Conservation (phyloP, 2,329 filamentous ascomycete species). For the Clonostachys byssicola region DNA sequence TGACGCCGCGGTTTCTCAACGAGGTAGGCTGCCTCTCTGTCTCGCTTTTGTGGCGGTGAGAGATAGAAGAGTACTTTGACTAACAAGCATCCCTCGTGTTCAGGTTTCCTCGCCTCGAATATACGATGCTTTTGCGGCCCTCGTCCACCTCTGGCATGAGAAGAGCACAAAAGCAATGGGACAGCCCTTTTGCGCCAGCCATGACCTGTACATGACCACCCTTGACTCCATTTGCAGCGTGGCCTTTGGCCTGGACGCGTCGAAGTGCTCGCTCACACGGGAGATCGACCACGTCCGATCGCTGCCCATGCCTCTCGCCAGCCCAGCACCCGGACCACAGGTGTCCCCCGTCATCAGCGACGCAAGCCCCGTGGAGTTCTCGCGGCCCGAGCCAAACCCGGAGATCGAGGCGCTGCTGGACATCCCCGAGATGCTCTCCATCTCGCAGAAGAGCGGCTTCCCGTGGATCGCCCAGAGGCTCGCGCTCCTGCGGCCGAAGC, state of each 20-base stretch:
- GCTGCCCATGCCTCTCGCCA: not conserved
- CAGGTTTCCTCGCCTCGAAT: slow-evolving; percentile 22
- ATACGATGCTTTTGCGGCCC: slow-evolving; percentile 16
- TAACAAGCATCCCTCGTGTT: not conserved
- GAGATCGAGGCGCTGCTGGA: slow-evolving; percentile 14
- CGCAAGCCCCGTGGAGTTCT: slow-evolving; percentile 6
- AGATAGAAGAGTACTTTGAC: not conserved
- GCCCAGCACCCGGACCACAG: not conserved
- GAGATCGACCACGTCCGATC: slow-evolving; percentile 5
- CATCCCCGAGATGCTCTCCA: slow-evolving; percentile 13
- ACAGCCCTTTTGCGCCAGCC: slow-evolving; percentile 11
- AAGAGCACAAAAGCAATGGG: slow-evolving; percentile 22
- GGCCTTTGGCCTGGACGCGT: slow-evolving; percentile 17
- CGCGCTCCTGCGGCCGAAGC: slow-evolving; percentile 13
- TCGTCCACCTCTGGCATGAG: slow-evolving; percentile 26
- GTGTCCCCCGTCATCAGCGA: slow-evolving; percentile 10
- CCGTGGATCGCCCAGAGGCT: slow-evolving; percentile 8
- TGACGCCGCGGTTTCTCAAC: slow-evolving; percentile 27
- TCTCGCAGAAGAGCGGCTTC: not conserved
- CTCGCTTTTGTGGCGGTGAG: not conserved
- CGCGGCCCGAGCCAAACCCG: slow-evolving; percentile 4
- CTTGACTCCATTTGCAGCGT: slow-evolving; percentile 22
- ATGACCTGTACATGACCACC: slow-evolving; percentile 21
- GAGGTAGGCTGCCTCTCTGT: slow-evolving; percentile 2
- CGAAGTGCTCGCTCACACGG: slow-evolving; percentile 12